Conservation (phyloP, 2,329 filamentous ascomycete genomes). For the Claviceps purpurea region DNA sequence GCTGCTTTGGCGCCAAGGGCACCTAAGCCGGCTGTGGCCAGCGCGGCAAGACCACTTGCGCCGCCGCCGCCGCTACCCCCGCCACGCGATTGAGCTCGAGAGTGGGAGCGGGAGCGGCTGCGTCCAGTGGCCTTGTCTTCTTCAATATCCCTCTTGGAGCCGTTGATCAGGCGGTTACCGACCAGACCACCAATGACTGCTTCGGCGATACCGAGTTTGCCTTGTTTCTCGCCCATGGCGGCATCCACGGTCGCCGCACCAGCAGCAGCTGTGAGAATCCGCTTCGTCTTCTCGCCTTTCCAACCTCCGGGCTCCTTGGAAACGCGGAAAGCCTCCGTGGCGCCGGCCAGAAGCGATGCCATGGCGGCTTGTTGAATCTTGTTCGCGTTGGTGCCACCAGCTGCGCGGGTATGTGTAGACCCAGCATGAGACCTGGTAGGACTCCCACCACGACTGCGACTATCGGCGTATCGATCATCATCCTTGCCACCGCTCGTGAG, state of each 20-base stretch:
- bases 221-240: conserved; percentile 57
- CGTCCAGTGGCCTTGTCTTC: conserved; percentile 46
- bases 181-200: conserved; percentile 81
- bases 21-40: conserved; percentile 49
- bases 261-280: conserved; percentile 74
- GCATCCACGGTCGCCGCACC: conserved; percentile 80
- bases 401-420: conserved; percentile 35
- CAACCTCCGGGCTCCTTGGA: conserved; percentile 81
- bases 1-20: conserved; percentile 50
- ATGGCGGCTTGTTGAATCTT: conserved; percentile 80
- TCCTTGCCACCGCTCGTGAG: conserved; percentile 34
- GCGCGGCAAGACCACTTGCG: conserved; percentile 42
- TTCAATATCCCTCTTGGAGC: conserved; percentile 53
- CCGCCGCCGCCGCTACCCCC: conserved; percentile 25
- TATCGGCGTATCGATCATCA: conserved; percentile 25
- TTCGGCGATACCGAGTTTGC: conserved; percentile 74
- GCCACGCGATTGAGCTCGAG: conserved; percentile 45
- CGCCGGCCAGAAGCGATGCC: conserved; percentile 79
- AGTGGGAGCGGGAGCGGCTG: conserved; percentile 59
- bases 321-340: conserved; percentile 81
- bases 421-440: conserved; percentile 32
- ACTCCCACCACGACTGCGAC: conserved; percentile 36
- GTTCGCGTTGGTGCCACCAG: conserved; percentile 26
- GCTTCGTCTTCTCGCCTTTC: conserved; percentile 84
- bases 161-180: conserved; percentile 75